phyloP scores from a whole-genome alignment of 1,139 yeast species.

The Scheffersomyces stambukii region DNA sequence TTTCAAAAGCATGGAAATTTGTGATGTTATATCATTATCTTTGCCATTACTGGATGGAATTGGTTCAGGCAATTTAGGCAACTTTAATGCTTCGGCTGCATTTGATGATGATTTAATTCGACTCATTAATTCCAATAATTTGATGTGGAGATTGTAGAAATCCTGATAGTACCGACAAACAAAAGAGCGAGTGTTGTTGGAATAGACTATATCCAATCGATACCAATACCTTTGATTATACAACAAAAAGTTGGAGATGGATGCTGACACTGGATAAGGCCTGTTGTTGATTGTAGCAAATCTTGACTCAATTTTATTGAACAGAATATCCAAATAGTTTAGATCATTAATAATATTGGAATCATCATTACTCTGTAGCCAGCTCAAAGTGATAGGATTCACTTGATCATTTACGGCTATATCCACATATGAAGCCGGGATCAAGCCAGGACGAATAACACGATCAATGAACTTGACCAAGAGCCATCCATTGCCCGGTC shows the following conservation, averaged over 20 bases:
- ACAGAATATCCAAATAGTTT: conserved; percentile 13
- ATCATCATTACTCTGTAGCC: conserved; percentile 20
- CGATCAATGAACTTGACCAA: conserved; percentile 40
- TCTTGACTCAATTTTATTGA: conserved; percentile 9
- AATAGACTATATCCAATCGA: conserved; percentile 33
- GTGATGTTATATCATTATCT: conserved; percentile 7
- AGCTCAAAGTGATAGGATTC: conserved; percentile 33
- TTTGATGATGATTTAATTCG: conserved; percentile 1
- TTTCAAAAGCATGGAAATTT: conserved; percentile 15
- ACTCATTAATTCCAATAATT: conserved; percentile 13
- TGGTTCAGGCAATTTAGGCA: conserved; percentile 45
- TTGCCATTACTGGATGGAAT: conserved; percentile 18
- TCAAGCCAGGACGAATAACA: conserved; percentile 31
- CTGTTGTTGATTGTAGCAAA: conserved; percentile 30
- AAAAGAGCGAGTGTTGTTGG: conserved; percentile 26
- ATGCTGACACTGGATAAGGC: conserved; percentile 28
- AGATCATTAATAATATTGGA: conserved; percentile 8
- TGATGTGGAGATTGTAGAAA: conserved; percentile 37
- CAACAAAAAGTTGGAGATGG: conserved; percentile 33
- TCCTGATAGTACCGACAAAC: conserved; percentile 41
- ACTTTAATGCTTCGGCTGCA: conserved; percentile 11
- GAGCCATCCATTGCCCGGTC: conserved; percentile 41
- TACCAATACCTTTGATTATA: conserved; percentile 39
- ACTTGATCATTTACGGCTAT: conserved; percentile 40
- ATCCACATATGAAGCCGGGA: conserved; percentile 43